Evolutionary conservation across 257 asterid species (phyloP), one percentile per base, ranked within the genome.

Genomic region (Penstemon newberryi): DNA sequence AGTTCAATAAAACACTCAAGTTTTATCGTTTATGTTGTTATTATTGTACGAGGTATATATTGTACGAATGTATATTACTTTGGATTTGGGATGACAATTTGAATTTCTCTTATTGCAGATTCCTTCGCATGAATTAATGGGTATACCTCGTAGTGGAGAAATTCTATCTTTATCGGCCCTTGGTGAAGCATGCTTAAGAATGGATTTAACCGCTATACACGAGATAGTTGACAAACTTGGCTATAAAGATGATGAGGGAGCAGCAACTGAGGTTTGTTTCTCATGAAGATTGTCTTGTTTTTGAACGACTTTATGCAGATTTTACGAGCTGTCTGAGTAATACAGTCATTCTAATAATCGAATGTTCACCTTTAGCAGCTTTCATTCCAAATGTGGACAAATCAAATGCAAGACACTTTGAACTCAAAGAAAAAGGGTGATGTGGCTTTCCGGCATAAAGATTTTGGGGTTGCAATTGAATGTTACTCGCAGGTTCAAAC

Each of bases 331-430:
- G 10, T 60, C 47, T 52, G 36, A 60, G 41, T 7, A 43, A 8
- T 69, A 11, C 64, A 8, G 51, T 5, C 13, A 13, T 39, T 54
- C 73, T 58, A 49, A 69, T 60, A 64, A 66, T 46, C 53, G 62
- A 65, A 9, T 65, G 15, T 60, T 56, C 46, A 10, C 49, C 7
- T 38, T 52, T 4, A 63, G 67, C 85, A 87, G 90, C 85, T 87
- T 53, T 87, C 94, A 0, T 87, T 87, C 79, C 90, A 85, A 86
- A 79, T 84, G 94, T 87, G 90, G 94, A 81, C 94, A 42, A 82
- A 84, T 71, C 90, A 87, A 70, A 87, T 82, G 94, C 94, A 87
- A 79, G 94, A 87, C 9, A 87, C 87, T 8, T 70, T 87, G 78
- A 82, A 62, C 82, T 84, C 90, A 13, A 87, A 84, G 89, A 87